Evolutionary conservation across 2,329 filamentous ascomycete species (phyloP).

Genomic region (Fusarium neocosmosporiellum): DNA sequence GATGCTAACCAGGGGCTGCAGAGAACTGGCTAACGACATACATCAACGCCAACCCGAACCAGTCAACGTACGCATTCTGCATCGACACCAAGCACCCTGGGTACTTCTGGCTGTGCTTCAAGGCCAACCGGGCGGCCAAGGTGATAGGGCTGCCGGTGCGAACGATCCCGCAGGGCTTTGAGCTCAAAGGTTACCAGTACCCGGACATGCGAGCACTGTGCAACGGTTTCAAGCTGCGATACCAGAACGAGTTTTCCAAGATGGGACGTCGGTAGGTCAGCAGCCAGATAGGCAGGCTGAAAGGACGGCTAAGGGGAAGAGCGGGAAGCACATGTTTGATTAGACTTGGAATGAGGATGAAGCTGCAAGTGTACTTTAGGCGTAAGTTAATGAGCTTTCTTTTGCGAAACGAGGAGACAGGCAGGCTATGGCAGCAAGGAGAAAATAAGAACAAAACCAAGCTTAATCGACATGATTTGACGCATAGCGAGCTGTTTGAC

Average conservation of each 20-base stretch:
- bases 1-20: conserved; percentile 53
- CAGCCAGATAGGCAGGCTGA: background rate
- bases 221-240: conserved; percentile 95
- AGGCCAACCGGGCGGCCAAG: conserved; percentile 80
- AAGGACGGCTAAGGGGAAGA: background rate
- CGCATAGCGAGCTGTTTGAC: background rate
- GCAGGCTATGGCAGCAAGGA: conserved; percentile 6
- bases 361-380: conserved; percentile 29
- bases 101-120: conserved; percentile 97
- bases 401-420: conserved; percentile 18
- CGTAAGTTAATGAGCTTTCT: conserved; percentile 29
- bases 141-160: conserved; percentile 87
- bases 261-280: conserved; percentile 55
- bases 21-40: conserved; percentile 97
- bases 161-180: conserved; percentile 91
- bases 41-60: conserved; percentile 93
- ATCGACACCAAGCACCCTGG: conserved; percentile 91
- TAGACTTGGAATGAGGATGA: conserved; percentile 22
- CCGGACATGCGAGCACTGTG: conserved; percentile 95
- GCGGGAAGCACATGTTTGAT: conserved; percentile 23
- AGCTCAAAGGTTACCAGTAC: conserved; percentile 88
- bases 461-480: conserved; percentile 32
- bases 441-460: conserved; percentile 18
- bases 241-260: conserved; percentile 73
- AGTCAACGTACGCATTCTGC: conserved; percentile 95